Conservation (phyloP, 2,329 filamentous ascomycete species). For the Cladosporium sp. region DNA sequence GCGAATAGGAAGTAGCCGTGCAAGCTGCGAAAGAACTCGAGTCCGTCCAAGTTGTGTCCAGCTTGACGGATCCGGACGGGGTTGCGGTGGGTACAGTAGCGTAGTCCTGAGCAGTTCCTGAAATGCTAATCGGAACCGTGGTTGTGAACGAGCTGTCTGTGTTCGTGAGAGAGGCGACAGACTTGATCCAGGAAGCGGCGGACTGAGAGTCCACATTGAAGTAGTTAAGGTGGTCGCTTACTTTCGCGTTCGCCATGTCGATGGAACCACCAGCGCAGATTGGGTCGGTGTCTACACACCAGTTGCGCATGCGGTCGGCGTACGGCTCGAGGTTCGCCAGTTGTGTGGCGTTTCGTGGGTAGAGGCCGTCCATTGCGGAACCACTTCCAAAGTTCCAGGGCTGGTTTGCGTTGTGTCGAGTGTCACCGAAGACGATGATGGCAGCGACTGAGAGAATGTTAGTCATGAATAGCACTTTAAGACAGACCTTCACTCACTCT, state of each 20-base stretch:
- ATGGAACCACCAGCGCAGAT: conserved; percentile 31
- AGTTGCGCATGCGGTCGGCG: conserved; percentile 21
- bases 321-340: conserved; percentile 14
- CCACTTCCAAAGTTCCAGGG: conserved; percentile 20
- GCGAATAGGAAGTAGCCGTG: conserved; percentile 12
- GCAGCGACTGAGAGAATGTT: conserved; percentile 13
- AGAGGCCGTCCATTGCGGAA: conserved; percentile 15
- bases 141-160: conserved; percentile 12
- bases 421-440: conserved; percentile 19
- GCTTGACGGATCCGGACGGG: conserved; percentile 13
- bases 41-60: conserved; percentile 14
- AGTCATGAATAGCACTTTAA: not conserved
- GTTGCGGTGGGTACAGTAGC: conserved; percentile 16
- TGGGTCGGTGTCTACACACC: conserved; percentile 37
- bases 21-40: conserved; percentile 8
- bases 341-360: conserved; percentile 14
- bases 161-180: conserved; percentile 13
- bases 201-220: conserved; percentile 30
- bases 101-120: conserved; percentile 16
- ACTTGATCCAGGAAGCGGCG: conserved; percentile 27
- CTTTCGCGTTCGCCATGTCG: conserved; percentile 12
- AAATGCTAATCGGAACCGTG: conserved; percentile 10
- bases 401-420: conserved; percentile 17
- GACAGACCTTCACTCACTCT: not conserved
- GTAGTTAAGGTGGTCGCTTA: conserved; percentile 34